Percentiles rank a stretch among this genome's conserved stretches.
These are phyloP conservation scores for Paramyrothecium roridum DNA, from an alignment of 2,329 filamentous ascomycete species.

Conservation along the genomic window DNA sequence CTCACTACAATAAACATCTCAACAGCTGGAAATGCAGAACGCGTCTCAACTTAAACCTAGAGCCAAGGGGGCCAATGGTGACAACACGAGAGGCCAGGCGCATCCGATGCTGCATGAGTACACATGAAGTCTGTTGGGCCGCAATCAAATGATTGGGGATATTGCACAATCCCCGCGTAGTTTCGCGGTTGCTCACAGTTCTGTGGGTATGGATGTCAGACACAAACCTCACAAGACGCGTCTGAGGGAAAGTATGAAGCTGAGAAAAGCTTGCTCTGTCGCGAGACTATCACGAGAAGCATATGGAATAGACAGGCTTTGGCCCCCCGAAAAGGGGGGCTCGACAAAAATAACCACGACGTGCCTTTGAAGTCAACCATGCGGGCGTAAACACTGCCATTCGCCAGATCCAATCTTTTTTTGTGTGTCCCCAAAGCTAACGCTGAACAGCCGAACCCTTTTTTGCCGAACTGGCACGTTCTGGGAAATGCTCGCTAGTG, in stretches of 20 bases:
- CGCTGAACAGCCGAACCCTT: conserved; percentile 22
- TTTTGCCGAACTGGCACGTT: conserved; percentile 19
- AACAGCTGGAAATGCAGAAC: background rate
- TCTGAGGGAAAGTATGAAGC: background rate
- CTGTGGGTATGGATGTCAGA: background rate
- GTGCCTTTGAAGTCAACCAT: background rate
- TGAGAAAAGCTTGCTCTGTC: background rate
- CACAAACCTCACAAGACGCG: background rate
- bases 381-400: conserved; percentile 15
- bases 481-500: conserved; percentile 30
- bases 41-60: background rate
- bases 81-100: background rate
- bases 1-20: background rate
- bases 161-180: too few relatives aligned
- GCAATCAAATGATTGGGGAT: too few relatives aligned
- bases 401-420: conserved; percentile 24
- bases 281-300: background rate
- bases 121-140: too few relatives aligned
- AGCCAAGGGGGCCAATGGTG: background rate
- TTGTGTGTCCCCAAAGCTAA: conserved; percentile 20
- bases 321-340: background rate
- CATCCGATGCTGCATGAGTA: too few relatives aligned
- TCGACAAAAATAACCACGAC: background rate
- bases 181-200: too few relatives aligned
- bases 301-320: background rate